phyloP scores from a whole-genome alignment of 2,329 filamentous ascomycete species.

The Amylocarpus encephaloides region DNA sequence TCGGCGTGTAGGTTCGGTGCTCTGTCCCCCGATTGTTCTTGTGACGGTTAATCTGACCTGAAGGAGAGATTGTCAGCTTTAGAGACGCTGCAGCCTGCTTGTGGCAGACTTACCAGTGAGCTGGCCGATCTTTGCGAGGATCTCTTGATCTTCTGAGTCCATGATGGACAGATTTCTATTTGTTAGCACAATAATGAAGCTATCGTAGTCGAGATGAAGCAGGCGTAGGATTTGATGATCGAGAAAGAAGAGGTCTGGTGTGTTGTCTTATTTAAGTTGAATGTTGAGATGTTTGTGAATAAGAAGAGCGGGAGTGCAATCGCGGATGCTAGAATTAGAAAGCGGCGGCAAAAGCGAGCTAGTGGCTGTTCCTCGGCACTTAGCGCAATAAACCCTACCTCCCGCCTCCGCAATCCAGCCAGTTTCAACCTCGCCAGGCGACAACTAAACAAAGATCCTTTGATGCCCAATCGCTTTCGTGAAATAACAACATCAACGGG shows the following conservation, averaged over 20 bases:
- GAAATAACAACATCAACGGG: neutral
- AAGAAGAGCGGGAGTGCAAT: too few species aligned
- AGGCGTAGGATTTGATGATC: neutral
- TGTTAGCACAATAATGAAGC: constrained; percentile 15
- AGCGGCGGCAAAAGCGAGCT: neutral
- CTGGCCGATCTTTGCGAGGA: constrained; percentile 49
- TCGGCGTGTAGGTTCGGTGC: constrained; percentile 12
- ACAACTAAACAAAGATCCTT: too few species aligned
- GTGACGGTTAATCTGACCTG: constrained; percentile 75
- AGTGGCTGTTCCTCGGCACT: neutral
- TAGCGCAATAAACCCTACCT: too few species aligned
- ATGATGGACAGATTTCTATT: constrained; percentile 18
- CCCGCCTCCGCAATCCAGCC: too few species aligned
- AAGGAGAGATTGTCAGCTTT: constrained; percentile 3
- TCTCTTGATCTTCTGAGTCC: constrained; percentile 49
- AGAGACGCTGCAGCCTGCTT: constrained; percentile 44
- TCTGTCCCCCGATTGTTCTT: constrained; percentile 54
- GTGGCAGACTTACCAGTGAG: constrained; percentile 43
- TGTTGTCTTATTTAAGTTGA: neutral
- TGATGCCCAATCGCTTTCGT: neutral
- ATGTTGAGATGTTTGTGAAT: neutral
- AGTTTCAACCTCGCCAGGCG: too few species aligned
- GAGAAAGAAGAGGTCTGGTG: neutral
- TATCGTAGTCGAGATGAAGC: neutral
- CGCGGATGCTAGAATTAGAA: neutral